phyloP scores from a whole-genome alignment of 2,329 filamentous ascomycete species.

The Cladobotryum protrusum region DNA sequence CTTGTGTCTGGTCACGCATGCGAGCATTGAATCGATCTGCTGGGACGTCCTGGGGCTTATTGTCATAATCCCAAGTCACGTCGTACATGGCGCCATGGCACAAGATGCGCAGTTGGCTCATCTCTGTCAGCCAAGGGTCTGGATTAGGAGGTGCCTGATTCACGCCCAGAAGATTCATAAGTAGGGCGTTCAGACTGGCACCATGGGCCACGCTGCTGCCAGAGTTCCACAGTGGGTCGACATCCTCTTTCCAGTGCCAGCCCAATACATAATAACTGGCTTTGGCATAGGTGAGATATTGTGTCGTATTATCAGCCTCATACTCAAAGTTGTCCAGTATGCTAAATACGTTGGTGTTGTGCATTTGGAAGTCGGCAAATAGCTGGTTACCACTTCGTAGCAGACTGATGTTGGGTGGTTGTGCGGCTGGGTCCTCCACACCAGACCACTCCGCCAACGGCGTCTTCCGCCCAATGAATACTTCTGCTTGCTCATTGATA shows the following conservation, averaged over 20 bases:
- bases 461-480: conserved; percentile 34
- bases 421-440: not conserved
- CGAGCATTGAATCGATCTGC: conserved; percentile 22
- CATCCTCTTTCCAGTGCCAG: conserved; percentile 27
- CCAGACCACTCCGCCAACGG: conserved; percentile 9
- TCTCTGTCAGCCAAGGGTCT: conserved; percentile 13
- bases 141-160: not conserved
- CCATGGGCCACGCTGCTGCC: conserved; percentile 7
- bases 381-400: conserved; percentile 26
- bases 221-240: conserved; percentile 18
- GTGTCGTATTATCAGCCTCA: conserved; percentile 1
- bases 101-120: conserved; percentile 16
- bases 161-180: conserved; percentile 17
- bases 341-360: conserved; percentile 36
- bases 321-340: conserved; percentile 35
- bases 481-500: conserved; percentile 34
- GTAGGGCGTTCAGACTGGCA: conserved; percentile 15
- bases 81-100: conserved; percentile 34
- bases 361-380: conserved; percentile 36
- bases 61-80: conserved; percentile 27
- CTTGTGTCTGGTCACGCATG: conserved; percentile 17
- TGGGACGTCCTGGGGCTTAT: conserved; percentile 23
- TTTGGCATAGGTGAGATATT: conserved; percentile 21
- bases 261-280: conserved; percentile 35
- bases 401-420: conserved; percentile 11